Evolutionary conservation across 352 stramenopile species (phyloP).

Genomic region (Albugo laibachii): DNA sequence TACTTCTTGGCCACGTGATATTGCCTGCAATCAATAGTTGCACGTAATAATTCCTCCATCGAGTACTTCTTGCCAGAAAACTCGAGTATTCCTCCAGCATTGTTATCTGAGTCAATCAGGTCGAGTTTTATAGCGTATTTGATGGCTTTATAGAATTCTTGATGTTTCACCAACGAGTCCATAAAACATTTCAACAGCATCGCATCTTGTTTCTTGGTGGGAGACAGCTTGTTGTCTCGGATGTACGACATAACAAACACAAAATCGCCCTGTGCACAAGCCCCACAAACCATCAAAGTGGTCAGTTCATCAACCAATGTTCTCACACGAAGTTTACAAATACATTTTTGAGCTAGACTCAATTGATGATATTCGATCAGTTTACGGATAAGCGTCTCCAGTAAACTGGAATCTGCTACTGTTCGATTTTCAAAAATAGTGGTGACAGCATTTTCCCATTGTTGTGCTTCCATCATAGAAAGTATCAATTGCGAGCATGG

Average conservation of each 20-base stretch:
- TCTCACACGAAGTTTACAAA: conserved; percentile 44
- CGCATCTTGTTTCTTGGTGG: conserved; percentile 12
- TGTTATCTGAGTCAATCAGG: conserved; percentile 17
- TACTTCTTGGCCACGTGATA: conserved; percentile 57
- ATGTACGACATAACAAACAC: conserved; percentile 38
- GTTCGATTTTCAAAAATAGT: conserved; percentile 24
- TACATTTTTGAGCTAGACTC: conserved; percentile 49
- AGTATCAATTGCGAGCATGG: conserved; percentile 32
- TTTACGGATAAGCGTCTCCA: conserved; percentile 35
- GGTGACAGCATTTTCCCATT: conserved; percentile 50
- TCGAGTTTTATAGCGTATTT: conserved; percentile 79
- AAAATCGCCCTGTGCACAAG: conserved; percentile 43
- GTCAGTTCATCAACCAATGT: conserved; percentile 20
- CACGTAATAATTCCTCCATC: conserved; percentile 27
- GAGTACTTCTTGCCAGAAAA: conserved; percentile 20
- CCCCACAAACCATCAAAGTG: conserved; percentile 32
- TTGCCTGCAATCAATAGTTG: conserved; percentile 35
- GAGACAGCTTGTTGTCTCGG: conserved; percentile 63
- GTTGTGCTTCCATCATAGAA: conserved; percentile 42
- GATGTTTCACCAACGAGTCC: conserved; percentile 36
- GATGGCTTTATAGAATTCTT: conserved; percentile 76
- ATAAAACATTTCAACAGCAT: conserved; percentile 33
- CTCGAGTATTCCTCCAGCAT: conserved; percentile 5
- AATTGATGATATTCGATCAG: conserved; percentile 55
- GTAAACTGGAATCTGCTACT: conserved; percentile 14